phyloP scores from a whole-genome alignment of 2,329 filamentous ascomycete species.

The Monosporascus sp. region DNA sequence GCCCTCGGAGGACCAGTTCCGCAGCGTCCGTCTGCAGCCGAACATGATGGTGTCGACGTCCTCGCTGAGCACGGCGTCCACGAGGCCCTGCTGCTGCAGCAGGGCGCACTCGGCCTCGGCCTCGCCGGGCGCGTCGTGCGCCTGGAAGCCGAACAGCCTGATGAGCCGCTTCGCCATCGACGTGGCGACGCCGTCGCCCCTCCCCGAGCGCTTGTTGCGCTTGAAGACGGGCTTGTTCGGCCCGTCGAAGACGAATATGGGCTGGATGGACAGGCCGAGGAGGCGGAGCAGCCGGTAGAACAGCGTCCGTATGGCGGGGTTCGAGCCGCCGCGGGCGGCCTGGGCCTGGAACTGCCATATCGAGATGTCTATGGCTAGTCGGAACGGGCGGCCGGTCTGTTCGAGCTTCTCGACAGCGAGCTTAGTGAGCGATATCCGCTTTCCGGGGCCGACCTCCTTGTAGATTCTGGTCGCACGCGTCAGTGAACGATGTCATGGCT shows the following conservation, averaged over 20 bases:
- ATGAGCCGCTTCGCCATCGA: constrained; percentile 80
- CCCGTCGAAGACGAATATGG: constrained; percentile 88
- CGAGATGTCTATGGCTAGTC: constrained; percentile 87
- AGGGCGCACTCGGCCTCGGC: constrained; percentile 94
- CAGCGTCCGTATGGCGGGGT: constrained; percentile 84
- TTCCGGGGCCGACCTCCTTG: constrained; percentile 77
- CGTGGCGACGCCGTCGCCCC: constrained; percentile 62
- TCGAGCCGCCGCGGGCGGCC: constrained; percentile 77
- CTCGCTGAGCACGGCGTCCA: constrained; percentile 91
- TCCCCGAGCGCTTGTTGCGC: constrained; percentile 69
- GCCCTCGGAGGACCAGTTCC: constrained; percentile 77
- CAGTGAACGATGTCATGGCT: constrained; percentile 3
- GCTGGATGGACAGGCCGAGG: constrained; percentile 71
- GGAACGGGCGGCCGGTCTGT: constrained; percentile 64
- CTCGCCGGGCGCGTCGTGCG: constrained; percentile 86
- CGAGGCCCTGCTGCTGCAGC: constrained; percentile 73
- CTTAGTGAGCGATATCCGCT: constrained; percentile 75
- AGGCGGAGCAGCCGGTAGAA: constrained; percentile 86
- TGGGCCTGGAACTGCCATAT: constrained; percentile 98
- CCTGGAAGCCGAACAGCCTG: constrained; percentile 76
- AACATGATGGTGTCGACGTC: constrained; percentile 99
- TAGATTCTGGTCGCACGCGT: constrained; percentile 64
- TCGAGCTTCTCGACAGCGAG: constrained; percentile 76
- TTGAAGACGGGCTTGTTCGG: constrained; percentile 83
- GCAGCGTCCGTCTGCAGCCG: constrained; percentile 72